Percentiles rank a stretch among this genome's conserved stretches.
phyloP scores from a whole-genome alignment of 805 yeast species.

The Suhomyces emberorum region DNA sequence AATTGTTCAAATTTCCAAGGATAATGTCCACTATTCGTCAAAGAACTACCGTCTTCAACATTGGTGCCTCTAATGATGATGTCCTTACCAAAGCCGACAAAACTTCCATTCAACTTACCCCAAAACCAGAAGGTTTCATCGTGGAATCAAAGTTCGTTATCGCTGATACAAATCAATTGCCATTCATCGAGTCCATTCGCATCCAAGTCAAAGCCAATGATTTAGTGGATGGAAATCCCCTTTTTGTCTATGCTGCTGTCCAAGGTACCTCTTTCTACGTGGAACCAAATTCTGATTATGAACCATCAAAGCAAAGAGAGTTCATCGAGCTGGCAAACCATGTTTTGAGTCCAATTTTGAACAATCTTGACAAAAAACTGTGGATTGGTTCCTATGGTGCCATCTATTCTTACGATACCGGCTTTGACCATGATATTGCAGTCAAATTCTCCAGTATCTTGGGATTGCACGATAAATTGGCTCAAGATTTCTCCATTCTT shows the following conservation, averaged over 20 bases:
- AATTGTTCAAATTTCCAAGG: too few relatives aligned
- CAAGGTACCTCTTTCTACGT: slow-evolving; percentile 31
- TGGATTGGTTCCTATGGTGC: neutral
- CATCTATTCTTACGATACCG: neutral
- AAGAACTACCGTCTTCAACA: slow-evolving; percentile 31
- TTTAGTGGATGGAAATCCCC: slow-evolving; percentile 7
- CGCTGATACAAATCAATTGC: slow-evolving; percentile 5
- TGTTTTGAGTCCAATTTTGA: neutral
- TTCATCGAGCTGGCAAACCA: neutral
- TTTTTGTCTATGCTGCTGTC: slow-evolving; percentile 26
- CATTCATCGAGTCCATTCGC: slow-evolving; percentile 18
- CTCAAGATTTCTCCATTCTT: neutral
- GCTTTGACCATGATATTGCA: neutral
- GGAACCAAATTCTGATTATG: slow-evolving; percentile 16
- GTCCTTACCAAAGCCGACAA: slow-evolving; percentile 14
- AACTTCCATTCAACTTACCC: slow-evolving; percentile 2
- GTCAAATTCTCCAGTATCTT: neutral
- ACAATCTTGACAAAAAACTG: neutral
- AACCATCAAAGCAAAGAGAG: neutral
- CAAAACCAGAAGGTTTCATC: slow-evolving; percentile 4
- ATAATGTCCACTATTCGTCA: slow-evolving; percentile 28
- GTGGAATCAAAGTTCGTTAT: slow-evolving; percentile 5
- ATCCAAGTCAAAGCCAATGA: slow-evolving; percentile 14
- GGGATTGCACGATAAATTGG: neutral
- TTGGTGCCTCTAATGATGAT: slow-evolving; percentile 20